Evolutionary conservation across 2,329 filamentous ascomycete genomes (phyloP).

Genomic region (Claviceps sp.): DNA sequence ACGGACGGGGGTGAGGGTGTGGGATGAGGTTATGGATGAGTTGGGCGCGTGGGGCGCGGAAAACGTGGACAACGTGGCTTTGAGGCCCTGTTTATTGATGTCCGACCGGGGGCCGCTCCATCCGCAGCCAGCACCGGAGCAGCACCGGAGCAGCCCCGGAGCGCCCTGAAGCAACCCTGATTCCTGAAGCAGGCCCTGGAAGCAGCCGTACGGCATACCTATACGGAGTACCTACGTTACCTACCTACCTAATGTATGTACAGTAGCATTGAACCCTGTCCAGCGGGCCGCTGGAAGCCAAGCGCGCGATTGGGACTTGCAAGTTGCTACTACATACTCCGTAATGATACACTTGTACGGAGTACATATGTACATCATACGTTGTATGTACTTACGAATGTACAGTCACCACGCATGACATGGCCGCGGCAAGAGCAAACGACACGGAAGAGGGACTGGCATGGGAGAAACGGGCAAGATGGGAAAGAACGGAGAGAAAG

Average conservation of each 20-base stretch:
- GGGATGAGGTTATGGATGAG: neutral
- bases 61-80: neutral
- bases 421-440: neutral
- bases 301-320: neutral
- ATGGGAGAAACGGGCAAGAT: neutral
- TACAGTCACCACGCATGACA: neutral
- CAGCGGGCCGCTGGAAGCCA: neutral
- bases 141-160: too few species aligned
- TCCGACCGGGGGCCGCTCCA: too few species aligned
- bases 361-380: too few species aligned
- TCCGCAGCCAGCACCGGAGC: too few species aligned
- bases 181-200: neutral
- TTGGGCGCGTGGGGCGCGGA: neutral
- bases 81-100: neutral
- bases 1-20: neutral
- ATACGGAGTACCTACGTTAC: neutral
- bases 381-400: too few species aligned
- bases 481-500: neutral
- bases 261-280: neutral
- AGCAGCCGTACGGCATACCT: neutral
- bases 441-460: neutral
- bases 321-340: too few species aligned
- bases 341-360: too few species aligned
- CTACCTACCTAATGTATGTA: neutral
- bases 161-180: too few species aligned